phyloP scores from a whole-genome alignment of 2,329 filamentous ascomycete species.

The Colletotrichum viniferum region DNA sequence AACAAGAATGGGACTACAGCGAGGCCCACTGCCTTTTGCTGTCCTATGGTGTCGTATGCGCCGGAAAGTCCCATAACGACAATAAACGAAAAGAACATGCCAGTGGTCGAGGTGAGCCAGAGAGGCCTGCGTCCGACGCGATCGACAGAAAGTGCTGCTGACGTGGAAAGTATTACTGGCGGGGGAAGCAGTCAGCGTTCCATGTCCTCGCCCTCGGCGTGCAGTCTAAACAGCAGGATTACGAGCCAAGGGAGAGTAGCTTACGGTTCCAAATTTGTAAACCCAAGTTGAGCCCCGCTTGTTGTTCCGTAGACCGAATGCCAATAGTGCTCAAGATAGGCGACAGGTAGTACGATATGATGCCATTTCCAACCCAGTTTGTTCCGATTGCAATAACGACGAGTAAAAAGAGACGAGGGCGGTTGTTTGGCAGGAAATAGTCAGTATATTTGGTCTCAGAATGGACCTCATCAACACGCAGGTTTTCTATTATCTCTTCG shows the following conservation, averaged over 20 bases:
- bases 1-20: constrained; percentile 40
- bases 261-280: background rate
- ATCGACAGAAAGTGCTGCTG: background rate
- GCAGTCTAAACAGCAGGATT: background rate
- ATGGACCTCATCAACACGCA: background rate
- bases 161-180: background rate
- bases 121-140: background rate
- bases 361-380: background rate
- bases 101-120: background rate
- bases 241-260: background rate
- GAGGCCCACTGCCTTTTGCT: constrained; percentile 24
- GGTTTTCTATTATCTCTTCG: background rate
- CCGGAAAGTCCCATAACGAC: background rate
- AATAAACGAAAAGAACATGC: background rate
- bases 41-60: background rate
- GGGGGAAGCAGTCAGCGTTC: background rate
- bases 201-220: no score
- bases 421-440: background rate
- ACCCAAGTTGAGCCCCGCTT: background rate
- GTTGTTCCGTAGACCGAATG: background rate
- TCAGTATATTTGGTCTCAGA: background rate
- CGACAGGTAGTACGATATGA: background rate
- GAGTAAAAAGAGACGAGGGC: background rate
- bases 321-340: background rate
- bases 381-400: background rate